Percentiles rank a stretch among this genome's conserved stretches.
Evolutionary conservation across 2,329 filamentous ascomycete genomes (phyloP).

Genomic region (Ramichloridium luteum): DNA sequence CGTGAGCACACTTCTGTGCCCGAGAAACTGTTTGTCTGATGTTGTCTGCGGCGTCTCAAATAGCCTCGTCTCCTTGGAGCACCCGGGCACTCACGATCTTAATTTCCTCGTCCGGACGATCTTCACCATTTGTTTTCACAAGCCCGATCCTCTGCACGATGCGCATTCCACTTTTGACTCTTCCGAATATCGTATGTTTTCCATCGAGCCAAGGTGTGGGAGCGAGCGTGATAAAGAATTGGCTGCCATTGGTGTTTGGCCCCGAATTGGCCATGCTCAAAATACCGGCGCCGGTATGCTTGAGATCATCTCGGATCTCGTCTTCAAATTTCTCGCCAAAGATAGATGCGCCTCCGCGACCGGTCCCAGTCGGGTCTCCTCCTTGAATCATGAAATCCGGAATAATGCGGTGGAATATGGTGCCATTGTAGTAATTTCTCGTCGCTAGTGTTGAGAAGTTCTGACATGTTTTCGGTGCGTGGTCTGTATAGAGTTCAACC

Average conservation of each 20-base stretch:
- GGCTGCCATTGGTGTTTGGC: slow-evolving; percentile 82
- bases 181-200: slow-evolving; percentile 92
- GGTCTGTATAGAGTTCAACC: slow-evolving; percentile 77
- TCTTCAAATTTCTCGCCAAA: slow-evolving; percentile 92
- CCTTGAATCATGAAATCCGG: slow-evolving; percentile 87
- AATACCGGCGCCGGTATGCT: slow-evolving; percentile 88
- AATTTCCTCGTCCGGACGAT: slow-evolving; percentile 69
- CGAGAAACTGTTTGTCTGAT: too few relatives aligned
- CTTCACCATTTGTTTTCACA: slow-evolving; percentile 70
- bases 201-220: slow-evolving; percentile 94
- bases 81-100: slow-evolving; percentile 64
- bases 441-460: slow-evolving; percentile 69
- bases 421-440: slow-evolving; percentile 77
- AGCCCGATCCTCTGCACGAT: slow-evolving; percentile 80
- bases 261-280: slow-evolving; percentile 94
- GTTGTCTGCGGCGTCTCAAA: slow-evolving; percentile 47
- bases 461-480: slow-evolving; percentile 55
- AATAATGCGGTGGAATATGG: slow-evolving; percentile 87
- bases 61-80: slow-evolving; percentile 53
- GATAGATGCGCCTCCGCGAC: slow-evolving; percentile 76
- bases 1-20: too few relatives aligned
- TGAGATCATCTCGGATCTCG: slow-evolving; percentile 66
- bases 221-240: slow-evolving; percentile 92
- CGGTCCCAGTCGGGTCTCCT: slow-evolving; percentile 83
- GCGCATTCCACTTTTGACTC: slow-evolving; percentile 71